Evolutionary conservation across 331 rosid genomes (phyloP), one percentile per base, ranked within the genome.

Genomic region (Telfairia occidentalis): DNA sequence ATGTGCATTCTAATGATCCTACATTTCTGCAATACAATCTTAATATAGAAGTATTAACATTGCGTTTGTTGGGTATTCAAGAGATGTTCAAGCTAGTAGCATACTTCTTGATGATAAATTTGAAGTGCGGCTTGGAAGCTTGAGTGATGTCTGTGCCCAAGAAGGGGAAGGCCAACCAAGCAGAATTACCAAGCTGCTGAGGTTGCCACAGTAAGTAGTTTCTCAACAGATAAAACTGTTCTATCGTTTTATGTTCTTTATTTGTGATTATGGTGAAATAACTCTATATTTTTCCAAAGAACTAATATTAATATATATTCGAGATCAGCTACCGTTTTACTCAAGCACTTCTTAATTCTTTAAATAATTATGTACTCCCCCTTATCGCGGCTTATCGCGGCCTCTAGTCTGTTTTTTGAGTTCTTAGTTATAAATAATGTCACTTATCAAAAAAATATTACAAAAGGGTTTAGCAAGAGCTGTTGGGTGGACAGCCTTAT

Each of bases 41-140:
- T n/a, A n/a, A n/a, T n/a, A n/a, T 50, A 45, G 78, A 76, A 65
- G 46, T 79, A 53, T 59, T 88, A 80, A 88, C 73, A 46, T 32
- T 1, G 28, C 7, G 76, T 76, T 87, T 40, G 80, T 80, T 81
- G 79, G 63, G 59, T 71, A 34, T 43, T 77, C 85, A 40, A 95
- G 98, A 84, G 97, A 95, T 81, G 81, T 95, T 81, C 97, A 90
- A 90, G 96, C 98, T 9, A 90, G 92, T 81, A 95, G 98, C 82
- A 84, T 95, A 81, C 96, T 91, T 72, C 96, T 95, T 49, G 98
- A 95, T 74, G 97, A 95, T 81, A 95, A 90, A 82, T 95, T 88
- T 77, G 97, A 95, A 87, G 98, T 91, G 74, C 87, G 96, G 77
- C 65, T 95, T 49, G 98, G 98, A 78, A 91, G 98, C 86, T 78